phyloP scores from a whole-genome alignment of 2,329 filamentous ascomycete species.

The Sclerotinia subarctica region DNA sequence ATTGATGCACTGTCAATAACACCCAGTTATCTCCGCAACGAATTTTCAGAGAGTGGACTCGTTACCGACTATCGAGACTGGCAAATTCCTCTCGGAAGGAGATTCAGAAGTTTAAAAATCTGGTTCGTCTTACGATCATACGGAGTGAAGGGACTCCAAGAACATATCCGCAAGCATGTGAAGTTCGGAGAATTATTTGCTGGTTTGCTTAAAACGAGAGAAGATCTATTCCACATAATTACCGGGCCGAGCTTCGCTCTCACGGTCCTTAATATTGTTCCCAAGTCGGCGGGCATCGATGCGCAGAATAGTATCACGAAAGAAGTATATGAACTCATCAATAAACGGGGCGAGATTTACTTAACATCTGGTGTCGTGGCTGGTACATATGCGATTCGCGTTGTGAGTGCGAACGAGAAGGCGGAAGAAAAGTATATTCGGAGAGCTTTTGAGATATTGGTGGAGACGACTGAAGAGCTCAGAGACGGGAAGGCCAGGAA shows the following conservation, averaged over 20 bases:
- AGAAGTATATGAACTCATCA: conserved; percentile 71
- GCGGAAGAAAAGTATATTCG: conserved; percentile 71
- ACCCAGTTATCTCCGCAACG: conserved; percentile 78
- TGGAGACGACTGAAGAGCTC: conserved; percentile 42
- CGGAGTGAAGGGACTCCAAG: conserved; percentile 71
- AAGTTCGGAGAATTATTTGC: conserved; percentile 68
- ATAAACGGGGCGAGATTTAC: conserved; percentile 73
- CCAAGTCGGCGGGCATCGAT: conserved; percentile 41
- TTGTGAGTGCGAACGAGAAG: conserved; percentile 69
- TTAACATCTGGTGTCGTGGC: conserved; percentile 74
- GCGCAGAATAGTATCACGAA: conserved; percentile 67
- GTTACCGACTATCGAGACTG: conserved; percentile 96
- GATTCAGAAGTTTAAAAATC: conserved; percentile 86
- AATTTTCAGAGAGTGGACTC: conserved; percentile 73
- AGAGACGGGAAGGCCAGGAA: conserved; percentile 24
- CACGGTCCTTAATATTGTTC: conserved; percentile 68
- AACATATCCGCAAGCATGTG: conserved; percentile 69
- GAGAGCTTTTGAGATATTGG: conserved; percentile 70
- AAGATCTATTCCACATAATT: conserved; percentile 73
- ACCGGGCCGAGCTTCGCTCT: conserved; percentile 74
- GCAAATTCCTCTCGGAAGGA: conserved; percentile 88
- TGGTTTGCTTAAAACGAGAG: conserved; percentile 52
- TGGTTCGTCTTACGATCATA: conserved; percentile 91
- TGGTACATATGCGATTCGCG: conserved; percentile 72
- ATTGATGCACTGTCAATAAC: conserved; percentile 75